Conservation (phyloP, 441 rosid species). For the Erysimum cheiri region DNA sequence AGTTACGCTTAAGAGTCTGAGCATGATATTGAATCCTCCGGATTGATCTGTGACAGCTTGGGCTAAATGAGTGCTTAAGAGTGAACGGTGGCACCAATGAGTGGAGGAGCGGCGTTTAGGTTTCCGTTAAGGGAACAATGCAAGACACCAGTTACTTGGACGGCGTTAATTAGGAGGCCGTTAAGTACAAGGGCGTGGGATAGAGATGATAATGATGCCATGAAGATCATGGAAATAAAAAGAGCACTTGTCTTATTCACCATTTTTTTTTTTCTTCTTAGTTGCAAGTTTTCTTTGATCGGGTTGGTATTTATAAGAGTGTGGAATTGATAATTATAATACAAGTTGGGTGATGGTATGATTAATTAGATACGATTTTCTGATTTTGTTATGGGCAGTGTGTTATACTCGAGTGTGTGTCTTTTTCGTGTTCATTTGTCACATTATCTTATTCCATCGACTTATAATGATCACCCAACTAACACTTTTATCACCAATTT, state of each 20-base stretch:
- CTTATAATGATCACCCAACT: neutral
- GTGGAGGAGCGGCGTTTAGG: slow-evolving; percentile 19
- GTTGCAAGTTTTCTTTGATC: neutral
- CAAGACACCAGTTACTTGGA: slow-evolving; percentile 7
- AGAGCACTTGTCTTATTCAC: slow-evolving; percentile 1
- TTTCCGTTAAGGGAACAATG: slow-evolving; percentile 17
- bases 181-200: slow-evolving; percentile 2
- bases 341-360: slow-evolving; percentile 12
- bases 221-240: slow-evolving; percentile 1
- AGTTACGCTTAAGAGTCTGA: neutral
- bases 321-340: neutral
- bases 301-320: neutral
- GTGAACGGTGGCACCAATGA: neutral
- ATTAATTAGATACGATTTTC: neutral
- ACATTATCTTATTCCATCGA: neutral
- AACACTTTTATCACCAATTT: neutral
- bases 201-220: slow-evolving; percentile 19
- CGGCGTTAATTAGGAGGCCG: slow-evolving; percentile 1
- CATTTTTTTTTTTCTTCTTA: neutral
- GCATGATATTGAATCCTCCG: neutral
- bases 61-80: neutral
- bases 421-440: neutral
- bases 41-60: slow-evolving; percentile 9
- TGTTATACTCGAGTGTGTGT: neutral
- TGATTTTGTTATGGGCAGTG: slow-evolving; percentile 3